Conservation (phyloP, 352 stramenopile genomes). For the Sclerospora graminicola region DNA sequence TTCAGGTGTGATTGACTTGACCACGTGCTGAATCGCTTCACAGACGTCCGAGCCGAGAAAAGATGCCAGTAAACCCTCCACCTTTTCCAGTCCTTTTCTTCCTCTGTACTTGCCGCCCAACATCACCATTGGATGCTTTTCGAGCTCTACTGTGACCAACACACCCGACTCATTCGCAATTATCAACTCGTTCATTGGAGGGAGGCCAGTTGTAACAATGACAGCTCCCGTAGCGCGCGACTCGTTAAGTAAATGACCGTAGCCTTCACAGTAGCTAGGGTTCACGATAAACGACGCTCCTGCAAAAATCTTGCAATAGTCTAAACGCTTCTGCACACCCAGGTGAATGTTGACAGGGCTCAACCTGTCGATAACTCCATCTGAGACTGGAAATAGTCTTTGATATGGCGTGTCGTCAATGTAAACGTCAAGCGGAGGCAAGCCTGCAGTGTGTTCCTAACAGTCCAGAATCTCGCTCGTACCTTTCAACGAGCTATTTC, state of each 20-base stretch:
- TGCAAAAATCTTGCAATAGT: conserved; percentile 33
- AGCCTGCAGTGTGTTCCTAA: conserved; percentile 30
- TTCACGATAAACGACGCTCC: conserved; percentile 45
- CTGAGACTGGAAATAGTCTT: conserved; percentile 7
- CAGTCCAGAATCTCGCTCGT: conserved; percentile 43
- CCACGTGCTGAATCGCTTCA: too few species aligned
- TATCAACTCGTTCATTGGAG: conserved; percentile 60
- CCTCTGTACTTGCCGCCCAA: conserved; percentile 6
- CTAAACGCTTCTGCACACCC: conserved; percentile 11
- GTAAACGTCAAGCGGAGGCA: conserved; percentile 36
- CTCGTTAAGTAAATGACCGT: conserved; percentile 66
- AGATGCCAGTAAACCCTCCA: too few species aligned
- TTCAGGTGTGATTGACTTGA: too few species aligned
- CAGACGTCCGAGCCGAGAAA: too few species aligned
- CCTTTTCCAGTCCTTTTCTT: too few species aligned
- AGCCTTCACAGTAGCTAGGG: conserved; percentile 54
- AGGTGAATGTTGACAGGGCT: conserved; percentile 15
- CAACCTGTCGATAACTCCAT: neutral
- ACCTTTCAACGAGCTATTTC: conserved; percentile 39
- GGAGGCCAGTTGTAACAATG: conserved; percentile 39
- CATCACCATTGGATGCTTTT: conserved; percentile 20
- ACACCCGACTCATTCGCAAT: conserved; percentile 16
- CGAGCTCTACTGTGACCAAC: conserved; percentile 5
- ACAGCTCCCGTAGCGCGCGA: conserved; percentile 32
- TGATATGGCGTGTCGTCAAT: conserved; percentile 12